phyloP scores from a whole-genome alignment of 2,329 filamentous ascomycete species.

The Aaosphaeria pasadenensis region DNA sequence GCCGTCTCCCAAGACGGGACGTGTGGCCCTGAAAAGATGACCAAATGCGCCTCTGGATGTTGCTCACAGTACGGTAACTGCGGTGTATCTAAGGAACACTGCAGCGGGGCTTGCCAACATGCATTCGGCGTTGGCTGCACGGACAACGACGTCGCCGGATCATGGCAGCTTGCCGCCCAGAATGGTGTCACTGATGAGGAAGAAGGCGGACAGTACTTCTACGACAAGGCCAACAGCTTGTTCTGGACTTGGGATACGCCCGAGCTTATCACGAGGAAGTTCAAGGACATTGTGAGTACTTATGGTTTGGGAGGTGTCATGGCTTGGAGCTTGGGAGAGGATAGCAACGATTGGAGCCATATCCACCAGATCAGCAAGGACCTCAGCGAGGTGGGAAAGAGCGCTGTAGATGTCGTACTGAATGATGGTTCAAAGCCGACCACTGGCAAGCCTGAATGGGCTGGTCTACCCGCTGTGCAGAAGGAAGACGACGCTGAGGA shows the following conservation, averaged over 20 bases:
- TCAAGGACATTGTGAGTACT: constrained; percentile 56
- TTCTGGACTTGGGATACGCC: constrained; percentile 76
- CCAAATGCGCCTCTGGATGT: constrained; percentile 24
- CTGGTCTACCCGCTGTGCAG: neutral
- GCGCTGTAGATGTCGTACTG: neutral
- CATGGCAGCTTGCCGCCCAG: constrained; percentile 56
- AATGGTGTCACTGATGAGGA: constrained; percentile 56
- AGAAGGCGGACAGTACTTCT: constrained; percentile 66
- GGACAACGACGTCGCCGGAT: constrained; percentile 51
- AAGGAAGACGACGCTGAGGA: neutral
- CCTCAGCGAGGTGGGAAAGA: constrained; percentile 1
- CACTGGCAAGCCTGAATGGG: neutral
- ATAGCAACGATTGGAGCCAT: constrained; percentile 44
- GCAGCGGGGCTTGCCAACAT: constrained; percentile 29
- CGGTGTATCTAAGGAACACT: constrained; percentile 23
- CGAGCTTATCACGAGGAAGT: constrained; percentile 59
- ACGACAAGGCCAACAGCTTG: constrained; percentile 55
- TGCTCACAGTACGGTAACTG: constrained; percentile 34
- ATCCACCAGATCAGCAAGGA: constrained; percentile 41
- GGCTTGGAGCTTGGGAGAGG: constrained; percentile 73
- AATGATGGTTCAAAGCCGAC: neutral
- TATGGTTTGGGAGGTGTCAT: constrained; percentile 66
- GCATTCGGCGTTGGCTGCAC: constrained; percentile 40
- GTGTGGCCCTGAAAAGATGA: constrained; percentile 26
- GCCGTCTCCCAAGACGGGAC: constrained; percentile 22